These are phyloP conservation scores for Colletotrichum ledebouriae DNA, from an alignment of 2,329 filamentous ascomycete species.

Conservation along the genomic window DNA sequence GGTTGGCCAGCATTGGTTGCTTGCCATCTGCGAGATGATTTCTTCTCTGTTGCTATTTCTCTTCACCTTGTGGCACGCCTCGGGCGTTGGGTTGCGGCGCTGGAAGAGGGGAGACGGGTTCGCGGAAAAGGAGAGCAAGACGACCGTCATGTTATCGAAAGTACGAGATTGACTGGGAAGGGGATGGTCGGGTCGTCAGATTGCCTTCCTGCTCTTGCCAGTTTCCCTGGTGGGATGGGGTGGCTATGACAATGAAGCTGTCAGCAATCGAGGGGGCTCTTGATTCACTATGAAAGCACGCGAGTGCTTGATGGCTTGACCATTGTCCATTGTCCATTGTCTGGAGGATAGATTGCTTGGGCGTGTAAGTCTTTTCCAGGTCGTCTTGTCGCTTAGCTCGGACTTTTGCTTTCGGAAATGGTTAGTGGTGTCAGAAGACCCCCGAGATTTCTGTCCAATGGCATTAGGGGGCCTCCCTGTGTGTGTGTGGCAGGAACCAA, in stretches of 20 bases:
- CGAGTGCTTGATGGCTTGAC: too few species aligned
- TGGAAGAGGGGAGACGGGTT: neutral
- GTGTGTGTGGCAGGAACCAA: too few species aligned
- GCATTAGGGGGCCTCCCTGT: too few species aligned
- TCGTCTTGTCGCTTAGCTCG: neutral
- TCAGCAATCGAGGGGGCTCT: neutral
- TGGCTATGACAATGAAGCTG: neutral
- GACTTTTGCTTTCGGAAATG: neutral
- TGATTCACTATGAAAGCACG: too few species aligned
- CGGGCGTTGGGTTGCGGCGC: neutral
- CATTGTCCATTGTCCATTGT: too few species aligned
- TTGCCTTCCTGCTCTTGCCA: neutral
- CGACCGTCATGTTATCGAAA: neutral
- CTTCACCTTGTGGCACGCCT: neutral
- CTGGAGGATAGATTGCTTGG: too few species aligned
- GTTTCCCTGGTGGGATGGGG: neutral
- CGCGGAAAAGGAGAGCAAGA: slow-evolving; percentile 1
- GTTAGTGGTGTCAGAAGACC: slow-evolving; percentile 42
- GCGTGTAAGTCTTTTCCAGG: neutral
- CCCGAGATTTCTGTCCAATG: too few species aligned
- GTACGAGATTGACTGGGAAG: neutral
- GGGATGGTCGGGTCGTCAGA: neutral
- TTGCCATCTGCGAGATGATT: slow-evolving; percentile 13
- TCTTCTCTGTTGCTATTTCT: slow-evolving; percentile 9
- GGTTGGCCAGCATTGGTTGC: slow-evolving; percentile 6